Conservation (phyloP, 148 eudicot genomes). For the Bassia scoparia region DNA sequence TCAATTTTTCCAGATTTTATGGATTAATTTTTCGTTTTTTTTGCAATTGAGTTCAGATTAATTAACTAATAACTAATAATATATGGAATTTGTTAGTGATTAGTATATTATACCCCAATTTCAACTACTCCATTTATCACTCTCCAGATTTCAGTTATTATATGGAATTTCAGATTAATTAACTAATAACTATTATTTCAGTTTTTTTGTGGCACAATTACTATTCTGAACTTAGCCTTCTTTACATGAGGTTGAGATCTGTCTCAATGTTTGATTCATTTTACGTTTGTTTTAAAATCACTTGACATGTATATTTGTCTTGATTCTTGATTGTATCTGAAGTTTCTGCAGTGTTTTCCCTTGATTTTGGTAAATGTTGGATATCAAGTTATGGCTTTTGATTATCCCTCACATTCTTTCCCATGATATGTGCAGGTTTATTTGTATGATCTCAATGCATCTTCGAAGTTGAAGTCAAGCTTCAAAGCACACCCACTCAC, state of each 20-base stretch:
- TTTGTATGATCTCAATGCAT: constrained; percentile 58
- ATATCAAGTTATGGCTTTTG: no score
- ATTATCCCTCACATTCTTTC: constrained; percentile 1
- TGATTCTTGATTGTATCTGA: neutral
- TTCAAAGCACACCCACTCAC: constrained; percentile 55
- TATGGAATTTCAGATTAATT: no score
- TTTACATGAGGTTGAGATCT: neutral
- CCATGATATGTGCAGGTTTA: constrained; percentile 63
- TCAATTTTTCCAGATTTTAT: no score
- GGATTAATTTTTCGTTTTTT: no score
- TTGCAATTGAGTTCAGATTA: no score
- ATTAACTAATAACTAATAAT: no score
- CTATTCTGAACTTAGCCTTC: neutral
- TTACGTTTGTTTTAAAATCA: neutral
- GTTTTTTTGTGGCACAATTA: no score
- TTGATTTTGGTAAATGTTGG: neutral
- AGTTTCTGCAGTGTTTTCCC: neutral
- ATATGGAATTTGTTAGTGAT: no score
- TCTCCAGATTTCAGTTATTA: no score
- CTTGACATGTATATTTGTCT: neutral
- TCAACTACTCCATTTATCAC: no score
- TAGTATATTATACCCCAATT: no score
- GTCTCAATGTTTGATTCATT: neutral
- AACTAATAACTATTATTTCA: no score
- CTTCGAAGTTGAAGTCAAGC: constrained; percentile 57